Base-by-base conservation (phyloP, 2,329 filamentous ascomycete genomes). In the Pyricularia sp. region DNA sequence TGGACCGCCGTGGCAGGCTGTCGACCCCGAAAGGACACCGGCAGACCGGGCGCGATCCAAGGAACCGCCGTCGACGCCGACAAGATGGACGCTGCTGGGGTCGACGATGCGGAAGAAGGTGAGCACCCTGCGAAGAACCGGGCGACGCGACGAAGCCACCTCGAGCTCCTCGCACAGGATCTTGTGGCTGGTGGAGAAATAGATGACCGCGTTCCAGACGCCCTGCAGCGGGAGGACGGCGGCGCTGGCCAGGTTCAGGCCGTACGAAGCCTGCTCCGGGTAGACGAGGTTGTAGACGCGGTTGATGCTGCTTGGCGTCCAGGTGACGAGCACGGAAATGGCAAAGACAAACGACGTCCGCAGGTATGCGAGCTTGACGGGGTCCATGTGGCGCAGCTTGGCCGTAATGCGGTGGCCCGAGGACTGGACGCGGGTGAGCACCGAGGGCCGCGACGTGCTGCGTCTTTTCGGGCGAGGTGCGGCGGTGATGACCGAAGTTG, bases 141-240 rank as follows among this genome's bases (percentile, higher is more conserved):
- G 31, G 17, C 26, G 26, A 11, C 26, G 63, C 28, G 20, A 10
- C 23, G 63, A 30, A 50, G 69, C 33, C 31, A 33, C 31, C 31
- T 25, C 20, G 3, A 71, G 42, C 71, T 78, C 77, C 10, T 75
- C 75, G 6, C 50, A 69, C 20, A 83, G 79, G 61, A 78, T 72
- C 25, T 28, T 17, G 59, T 63, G 59, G 71, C 83, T 92, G 1
- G 90, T 91, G 5, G 85, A 85, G 70, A 91, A 86, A 78, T 93
- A 94, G 69, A 95, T 92, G 68, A 92, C 80, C 33, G 88, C 86
- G 75, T 94, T 94, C 91, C 92, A 94, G 36, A 93, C 85, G 0
- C 92, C 92, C 76, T 94, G 92, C 1, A 93, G 81, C 0, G 92
- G 91, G 4, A 94, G 81, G 0, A 94, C 91, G 1, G 92, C 82